Base-by-base conservation (phyloP, 2,329 filamentous ascomycete species). In the Aspergillus floridensis region DNA sequence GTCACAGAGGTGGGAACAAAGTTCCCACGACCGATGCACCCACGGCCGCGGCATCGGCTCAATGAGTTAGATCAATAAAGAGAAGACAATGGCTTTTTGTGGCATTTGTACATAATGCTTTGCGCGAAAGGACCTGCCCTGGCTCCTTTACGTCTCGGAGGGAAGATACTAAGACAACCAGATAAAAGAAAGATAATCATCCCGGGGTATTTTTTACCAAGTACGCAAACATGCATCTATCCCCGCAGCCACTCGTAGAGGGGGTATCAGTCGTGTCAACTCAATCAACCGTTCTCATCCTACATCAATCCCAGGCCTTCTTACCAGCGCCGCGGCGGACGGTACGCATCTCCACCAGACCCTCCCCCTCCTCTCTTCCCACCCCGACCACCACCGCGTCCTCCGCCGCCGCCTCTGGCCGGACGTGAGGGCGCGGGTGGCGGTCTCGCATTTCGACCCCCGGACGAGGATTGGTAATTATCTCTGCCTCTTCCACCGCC, bases 281-380 rank as follows among this genome's bases (percentile, higher is more conserved):
- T 53, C 56, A 53, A 11, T 44, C 49, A 53, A 22, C 3, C 49
- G 50, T 51, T 70, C 59, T 72, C 21, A 72, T 56, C 56, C 71
- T 63, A 57, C 68, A 68, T 59, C 59, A 67, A 54, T 73, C 70
- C 71, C 72, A 74, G n/a, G 65, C 66, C 46, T 71, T 71, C 50
- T 73, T 72, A 7, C 60, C 70, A 2, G 71, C 67, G 62, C 69
- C 70, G 72, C 63, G 73, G 60, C 7, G 72, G 73, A 41, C 72
- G 71, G 64, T 75, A 75, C 8, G 62, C 56, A 52, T 72, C 66
- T 24, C 69, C 61, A 31, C 60, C 51, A 12, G 62, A 54, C 6
- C 59, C 57, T 29, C 56, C 57, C 5, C 66, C 61, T 21, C 67
- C 44, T 16, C 60, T 35, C 16, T 52, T 55, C 24, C 64, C 59